Base-by-base conservation (phyloP, 1,284 basidiomycete species). In the Pholiota adiposa region DNA sequence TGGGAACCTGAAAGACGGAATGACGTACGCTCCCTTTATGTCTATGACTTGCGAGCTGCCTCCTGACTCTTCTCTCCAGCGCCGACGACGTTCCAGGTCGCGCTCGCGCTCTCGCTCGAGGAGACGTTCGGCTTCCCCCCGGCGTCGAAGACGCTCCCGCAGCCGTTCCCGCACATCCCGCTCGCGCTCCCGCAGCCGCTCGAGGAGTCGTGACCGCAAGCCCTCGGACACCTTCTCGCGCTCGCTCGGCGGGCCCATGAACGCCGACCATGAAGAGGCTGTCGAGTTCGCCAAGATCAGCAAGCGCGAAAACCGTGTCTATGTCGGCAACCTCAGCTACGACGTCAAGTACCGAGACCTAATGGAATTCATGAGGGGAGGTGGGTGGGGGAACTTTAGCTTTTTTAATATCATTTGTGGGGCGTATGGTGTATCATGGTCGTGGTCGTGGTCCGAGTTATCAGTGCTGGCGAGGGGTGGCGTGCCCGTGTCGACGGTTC, bases 361-460 rank as follows among this genome's bases (percentile, higher is more conserved):
- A 79, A 94, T 96, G 86, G 92, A 96, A 88, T 97, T 96, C 75
- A 96, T 97, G 94, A 86, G 91, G 88, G 93, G 93, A 95, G 95
- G 96, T 97, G 93, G 89, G 95, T 96, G 79, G 87, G 86, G 86
- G 87, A 83, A 83, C 84, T 79, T 83, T 64, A 78, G 77, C 78
- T 78, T 77, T 81, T 80, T 79, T 31, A 31, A 52, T 63, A 75
- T 79, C 75, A 63, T 67, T 50, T 54, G 55, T 23, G 58, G 59
- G 52, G 31, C 41, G 72, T 72, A 65, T 71, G 63, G 63, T 62
- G 63, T 27, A 8, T 25, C 14, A 25, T 44, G 41, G 41, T 5
- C 21, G 41, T 46, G 65, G 49, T 59, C 67, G 40, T 65, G 51
- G 52, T 60, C 46, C 33, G 54, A 53, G 54, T 54, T n/a, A n/a